Base-by-base conservation (phyloP, 2,329 filamentous ascomycete genomes). In the Fusarium secorum region DNA sequence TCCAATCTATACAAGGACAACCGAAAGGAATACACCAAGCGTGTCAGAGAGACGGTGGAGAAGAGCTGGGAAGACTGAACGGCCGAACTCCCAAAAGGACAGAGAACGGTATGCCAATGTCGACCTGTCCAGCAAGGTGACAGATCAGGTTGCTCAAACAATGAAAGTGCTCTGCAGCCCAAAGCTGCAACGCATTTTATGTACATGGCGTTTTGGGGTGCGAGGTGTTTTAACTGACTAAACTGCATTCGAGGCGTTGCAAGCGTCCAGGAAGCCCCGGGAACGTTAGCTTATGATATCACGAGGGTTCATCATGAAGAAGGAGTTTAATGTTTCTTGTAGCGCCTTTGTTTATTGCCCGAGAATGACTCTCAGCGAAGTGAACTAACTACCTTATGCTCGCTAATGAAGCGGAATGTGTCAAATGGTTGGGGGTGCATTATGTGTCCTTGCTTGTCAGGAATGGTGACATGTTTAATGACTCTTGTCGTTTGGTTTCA, bases 1-100 rank as follows among this genome's bases (percentile, higher is more conserved):
- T 97, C 94, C 59, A 99, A 98, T 79, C 86, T 98, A 13, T 99
- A 98, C 87, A 98, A 98, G 81, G 96, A 99, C 79, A 98, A 98
- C 81, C 89, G 95, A 70, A 94, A 95, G 80, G 96, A 99, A 79
- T 99, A 99, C 79, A 93, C 91, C 30, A 99, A 99, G 85, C 87
- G 95, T 22, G 96, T 99, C 45, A 87, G 94, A 51, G 96, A 98
- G 85, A 98, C 95, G 1, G 96, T 99, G 20, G 96, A 99, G 86
- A 98, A 98, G 89, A 98, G 95, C 84, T 99, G 96, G 96, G 96
- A 98, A 71, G 95, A 98, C 78, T 97, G 76, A 79, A 54, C 14
- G 22, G 54, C 36, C 44, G 20, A 56, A 53, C 28, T 49, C n/a
- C n/a, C 42, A 45, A 44, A 48, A 42, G 53, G 63, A 72, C 49